Percentiles rank a stretch among this genome's conserved stretches.
phyloP scores from a whole-genome alignment of 2,329 filamentous ascomycete genomes.

The Blastomyces percursus region DNA sequence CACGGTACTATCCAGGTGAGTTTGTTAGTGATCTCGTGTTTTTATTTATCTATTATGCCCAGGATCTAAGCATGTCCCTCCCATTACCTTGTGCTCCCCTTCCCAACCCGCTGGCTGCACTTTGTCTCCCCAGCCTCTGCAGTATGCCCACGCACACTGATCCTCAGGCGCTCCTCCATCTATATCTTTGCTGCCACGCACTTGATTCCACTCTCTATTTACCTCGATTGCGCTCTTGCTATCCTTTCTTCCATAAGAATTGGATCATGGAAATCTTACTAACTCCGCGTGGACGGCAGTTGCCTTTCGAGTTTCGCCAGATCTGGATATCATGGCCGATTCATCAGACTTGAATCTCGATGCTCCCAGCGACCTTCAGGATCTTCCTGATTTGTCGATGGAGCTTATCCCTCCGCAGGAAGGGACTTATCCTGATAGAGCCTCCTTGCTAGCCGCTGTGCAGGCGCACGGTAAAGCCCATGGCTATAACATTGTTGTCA shows the following conservation, averaged over 20 bases:
- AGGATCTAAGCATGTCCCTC: background rate
- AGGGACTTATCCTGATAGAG: conserved; percentile 35
- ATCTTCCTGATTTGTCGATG: conserved; percentile 35
- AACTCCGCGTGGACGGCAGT: conserved; percentile 4
- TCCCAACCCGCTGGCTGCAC: background rate
- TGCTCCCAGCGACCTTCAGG: conserved; percentile 36
- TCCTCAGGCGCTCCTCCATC: conserved; percentile 14
- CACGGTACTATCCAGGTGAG: conserved; percentile 1
- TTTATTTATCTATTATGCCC: background rate
- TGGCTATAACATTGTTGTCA: conserved; percentile 37
- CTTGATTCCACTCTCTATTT: conserved; percentile 19
- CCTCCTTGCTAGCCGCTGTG: conserved; percentile 30
- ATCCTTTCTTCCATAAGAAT: background rate
- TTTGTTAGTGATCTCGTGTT: background rate
- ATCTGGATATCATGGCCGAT: conserved; percentile 27
- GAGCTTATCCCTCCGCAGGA: conserved; percentile 34
- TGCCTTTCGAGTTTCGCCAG: background rate
- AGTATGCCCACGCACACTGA: conserved; percentile 31
- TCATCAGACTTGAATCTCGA: conserved; percentile 34
- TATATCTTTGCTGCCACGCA: conserved; percentile 32
- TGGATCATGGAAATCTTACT: background rate
- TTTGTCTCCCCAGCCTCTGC: conserved; percentile 6
- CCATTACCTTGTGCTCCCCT: background rate
- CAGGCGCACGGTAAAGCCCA: conserved; percentile 34
- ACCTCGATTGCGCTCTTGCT: background rate